Conservation (phyloP, 2,329 filamentous ascomycete genomes). For the Blastomyces gilchristii region DNA sequence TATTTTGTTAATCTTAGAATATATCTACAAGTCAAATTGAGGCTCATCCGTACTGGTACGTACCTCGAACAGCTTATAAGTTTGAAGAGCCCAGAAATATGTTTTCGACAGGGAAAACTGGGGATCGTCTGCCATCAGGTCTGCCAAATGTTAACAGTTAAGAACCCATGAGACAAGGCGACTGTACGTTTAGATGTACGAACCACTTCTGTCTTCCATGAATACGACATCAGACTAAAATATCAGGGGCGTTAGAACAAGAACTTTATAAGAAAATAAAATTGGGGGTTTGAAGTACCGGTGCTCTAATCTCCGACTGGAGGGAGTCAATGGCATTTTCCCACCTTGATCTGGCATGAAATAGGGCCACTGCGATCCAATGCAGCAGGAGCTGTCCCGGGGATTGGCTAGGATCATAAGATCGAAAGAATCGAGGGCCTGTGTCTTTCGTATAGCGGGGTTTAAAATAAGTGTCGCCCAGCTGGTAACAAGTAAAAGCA, state of each 20-base stretch:
- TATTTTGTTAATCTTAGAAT: background rate
- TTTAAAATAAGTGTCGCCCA: conserved; percentile 9
- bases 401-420: conserved; percentile 7
- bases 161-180: background rate
- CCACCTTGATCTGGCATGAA: conserved; percentile 9
- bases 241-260: background rate
- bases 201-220: conserved; percentile 9
- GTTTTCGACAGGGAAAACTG: conserved; percentile 12
- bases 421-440: conserved; percentile 2
- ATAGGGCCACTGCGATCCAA: conserved; percentile 10
- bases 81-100: conserved; percentile 13
- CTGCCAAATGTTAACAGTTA: conserved; percentile 1
- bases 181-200: background rate
- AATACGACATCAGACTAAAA: conserved; percentile 9
- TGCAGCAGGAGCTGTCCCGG: conserved; percentile 8
- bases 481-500: conserved; percentile 9
- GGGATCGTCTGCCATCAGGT: conserved; percentile 10
- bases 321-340: conserved; percentile 10
- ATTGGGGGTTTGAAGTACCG: background rate
- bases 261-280: background rate
- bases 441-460: conserved; percentile 8
- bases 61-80: conserved; percentile 12
- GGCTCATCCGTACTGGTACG: background rate
- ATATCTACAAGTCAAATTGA: background rate
- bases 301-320: conserved; percentile 9